Evolutionary conservation across 2,329 filamentous ascomycete genomes (phyloP), one percentile per base, ranked within the genome.

Genomic region (Sporothrix sp.): DNA sequence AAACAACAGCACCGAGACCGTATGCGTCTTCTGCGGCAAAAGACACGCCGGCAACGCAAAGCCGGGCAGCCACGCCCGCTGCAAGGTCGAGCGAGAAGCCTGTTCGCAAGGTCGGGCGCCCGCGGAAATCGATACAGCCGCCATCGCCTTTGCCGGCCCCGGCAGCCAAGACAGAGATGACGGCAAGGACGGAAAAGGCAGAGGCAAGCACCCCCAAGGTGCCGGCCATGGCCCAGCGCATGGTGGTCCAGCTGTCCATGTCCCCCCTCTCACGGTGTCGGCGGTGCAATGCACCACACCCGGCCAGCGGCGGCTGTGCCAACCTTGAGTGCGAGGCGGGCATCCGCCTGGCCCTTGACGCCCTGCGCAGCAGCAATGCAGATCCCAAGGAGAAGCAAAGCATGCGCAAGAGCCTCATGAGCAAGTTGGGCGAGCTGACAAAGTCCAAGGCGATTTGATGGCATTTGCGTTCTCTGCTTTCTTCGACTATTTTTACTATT

Each of bases 341-440:
- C n/a, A 42, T 58, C 35, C 56, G 56, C 10, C 32, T 57, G 21
- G 52, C 53, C 2, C 53, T 58, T 16, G 56, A 58, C 36, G 25
- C 20, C 18, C 28, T 56, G 32, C 50, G 54, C 33, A 44, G 33
- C 38, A 51, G 39, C 21, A 23, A 36, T 10, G 27, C 39, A 10
- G 36, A 37, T 7, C 36, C 44, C 23, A 11, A 18, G 6, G 30
- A 39, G 13, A 49, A 35, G n/a, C 46, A 53, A 23, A 36, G 30
- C 1, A 46, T 39, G 30, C 51, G 51, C n/a, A 46, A 33, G 35
- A 20, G 21, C 9, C 51, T 53, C 4, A 9, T 50, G 2, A 47
- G 40, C 11, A 40, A 47, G 47, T 47, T 53, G 18, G 20, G 43
- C 43, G 43, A 36, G 6, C n/a, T 45, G 16, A 25, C 43, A 4